Conservation (phyloP, 768 basidiomycete species). For the Nidularia sp. region DNA sequence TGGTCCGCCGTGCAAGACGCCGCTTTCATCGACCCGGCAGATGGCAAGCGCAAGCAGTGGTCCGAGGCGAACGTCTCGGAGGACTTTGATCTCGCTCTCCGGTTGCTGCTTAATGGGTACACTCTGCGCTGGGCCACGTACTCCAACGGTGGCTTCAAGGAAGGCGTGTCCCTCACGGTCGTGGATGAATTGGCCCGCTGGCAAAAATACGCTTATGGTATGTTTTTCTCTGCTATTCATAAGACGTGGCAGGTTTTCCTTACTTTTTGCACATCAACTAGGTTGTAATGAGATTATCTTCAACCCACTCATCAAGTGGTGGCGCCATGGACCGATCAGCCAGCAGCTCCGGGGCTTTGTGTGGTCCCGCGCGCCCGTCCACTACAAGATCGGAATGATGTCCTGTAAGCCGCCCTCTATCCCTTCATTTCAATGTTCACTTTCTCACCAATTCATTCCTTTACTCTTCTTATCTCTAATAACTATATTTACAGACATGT, state of each 20-base stretch:
- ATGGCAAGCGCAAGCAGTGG: conserved; percentile 69
- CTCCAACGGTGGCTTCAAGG: conserved; percentile 80
- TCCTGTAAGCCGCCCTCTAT: conserved; percentile 38
- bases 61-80: conserved; percentile 74
- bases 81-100: conserved; percentile 75
- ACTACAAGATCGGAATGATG: conserved; percentile 83
- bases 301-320: conserved; percentile 79
- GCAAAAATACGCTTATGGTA: conserved; percentile 72
- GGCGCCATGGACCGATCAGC: conserved; percentile 74
- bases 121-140: conserved; percentile 83
- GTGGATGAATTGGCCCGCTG: conserved; percentile 89
- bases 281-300: conserved; percentile 78
- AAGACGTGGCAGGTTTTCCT: background rate
- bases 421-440: background rate
- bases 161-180: conserved; percentile 81
- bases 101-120: conserved; percentile 66
- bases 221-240: conserved; percentile 4
- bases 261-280: conserved; percentile 12
- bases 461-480: background rate
- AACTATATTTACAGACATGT: conserved; percentile 32
- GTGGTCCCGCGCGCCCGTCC: conserved; percentile 72
- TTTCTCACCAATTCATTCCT: background rate
- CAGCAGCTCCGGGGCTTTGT: conserved; percentile 68
- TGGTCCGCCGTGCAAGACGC: conserved; percentile 89
- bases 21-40: conserved; percentile 60